Percentiles rank a stretch among this genome's conserved stretches.
Evolutionary conservation across 2,329 filamentous ascomycete species (phyloP).

Genomic region (Phyllosticta capitalensis): DNA sequence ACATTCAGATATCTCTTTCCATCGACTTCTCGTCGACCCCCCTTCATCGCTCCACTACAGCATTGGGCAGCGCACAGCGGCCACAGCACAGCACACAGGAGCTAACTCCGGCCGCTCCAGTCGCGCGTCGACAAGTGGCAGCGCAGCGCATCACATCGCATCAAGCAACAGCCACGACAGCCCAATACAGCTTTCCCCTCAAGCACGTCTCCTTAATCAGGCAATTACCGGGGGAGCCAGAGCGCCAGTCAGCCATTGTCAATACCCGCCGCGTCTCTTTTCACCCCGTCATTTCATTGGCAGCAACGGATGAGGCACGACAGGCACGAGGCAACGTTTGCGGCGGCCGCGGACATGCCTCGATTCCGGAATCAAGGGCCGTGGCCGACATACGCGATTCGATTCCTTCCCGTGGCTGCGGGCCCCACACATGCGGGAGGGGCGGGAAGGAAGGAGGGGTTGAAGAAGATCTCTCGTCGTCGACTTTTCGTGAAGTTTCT

Average conservation of each 20-base stretch:
- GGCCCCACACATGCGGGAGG: not conserved
- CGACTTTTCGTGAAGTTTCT: too few relatives aligned
- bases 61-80: not conserved
- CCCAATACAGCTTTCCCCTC: not conserved
- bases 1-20: too few relatives aligned
- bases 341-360: not conserved
- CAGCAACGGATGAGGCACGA: too few relatives aligned
- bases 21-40: not conserved
- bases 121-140: not conserved
- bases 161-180: not conserved
- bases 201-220: not conserved
- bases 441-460: not conserved
- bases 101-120: not conserved
- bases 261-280: not conserved
- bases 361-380: not conserved
- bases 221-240: not conserved
- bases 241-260: not conserved
- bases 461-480: too few relatives aligned
- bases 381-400: too few relatives aligned
- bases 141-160: not conserved
- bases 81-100: not conserved
- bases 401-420: not conserved
- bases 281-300: not conserved
- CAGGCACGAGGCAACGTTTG: not conserved
- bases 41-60: not conserved